A percentile compares a stretch with the other conserved stretches of the same genome.
phyloP scores from a whole-genome alignment of 2,329 filamentous ascomycete species.

The Sarocladium strictum region DNA sequence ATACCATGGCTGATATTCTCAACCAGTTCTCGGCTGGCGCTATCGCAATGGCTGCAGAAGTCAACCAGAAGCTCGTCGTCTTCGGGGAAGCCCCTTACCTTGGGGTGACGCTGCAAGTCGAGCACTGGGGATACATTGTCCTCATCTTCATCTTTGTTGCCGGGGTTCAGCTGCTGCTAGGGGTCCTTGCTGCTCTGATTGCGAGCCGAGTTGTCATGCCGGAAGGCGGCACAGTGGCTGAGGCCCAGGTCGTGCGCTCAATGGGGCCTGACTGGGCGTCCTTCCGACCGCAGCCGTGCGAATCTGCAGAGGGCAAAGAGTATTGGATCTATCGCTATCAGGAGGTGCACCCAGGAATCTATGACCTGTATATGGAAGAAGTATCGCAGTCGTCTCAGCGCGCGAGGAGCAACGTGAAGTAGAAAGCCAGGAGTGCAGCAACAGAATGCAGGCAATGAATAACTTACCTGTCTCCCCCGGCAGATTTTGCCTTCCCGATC shows the following conservation, averaged over 20 bases:
- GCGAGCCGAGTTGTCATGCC: background rate
- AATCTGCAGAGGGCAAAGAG: background rate
- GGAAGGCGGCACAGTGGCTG: background rate
- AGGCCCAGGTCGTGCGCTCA: background rate
- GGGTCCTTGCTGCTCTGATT: background rate
- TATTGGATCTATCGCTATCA: background rate
- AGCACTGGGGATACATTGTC: background rate
- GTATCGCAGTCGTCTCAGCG: background rate
- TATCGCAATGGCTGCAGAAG: background rate
- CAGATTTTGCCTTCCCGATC: background rate
- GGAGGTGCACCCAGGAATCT: background rate
- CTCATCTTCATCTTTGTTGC: background rate
- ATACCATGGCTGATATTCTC: background rate
- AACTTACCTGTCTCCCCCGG: background rate
- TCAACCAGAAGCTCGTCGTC: background rate
- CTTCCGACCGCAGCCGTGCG: background rate
- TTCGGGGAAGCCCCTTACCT: background rate
- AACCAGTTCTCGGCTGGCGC: background rate
- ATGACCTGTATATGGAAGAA: background rate
- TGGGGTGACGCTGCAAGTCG: background rate
- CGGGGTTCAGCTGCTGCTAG: background rate
- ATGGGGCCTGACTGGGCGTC: background rate
- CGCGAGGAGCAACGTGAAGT: background rate
- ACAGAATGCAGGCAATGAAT: too few species aligned
- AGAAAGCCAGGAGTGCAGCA: too few species aligned